These are phyloP conservation scores for Flaveria linearis DNA, from an alignment of 129 eudicot species.

Conservation along the genomic window DNA sequence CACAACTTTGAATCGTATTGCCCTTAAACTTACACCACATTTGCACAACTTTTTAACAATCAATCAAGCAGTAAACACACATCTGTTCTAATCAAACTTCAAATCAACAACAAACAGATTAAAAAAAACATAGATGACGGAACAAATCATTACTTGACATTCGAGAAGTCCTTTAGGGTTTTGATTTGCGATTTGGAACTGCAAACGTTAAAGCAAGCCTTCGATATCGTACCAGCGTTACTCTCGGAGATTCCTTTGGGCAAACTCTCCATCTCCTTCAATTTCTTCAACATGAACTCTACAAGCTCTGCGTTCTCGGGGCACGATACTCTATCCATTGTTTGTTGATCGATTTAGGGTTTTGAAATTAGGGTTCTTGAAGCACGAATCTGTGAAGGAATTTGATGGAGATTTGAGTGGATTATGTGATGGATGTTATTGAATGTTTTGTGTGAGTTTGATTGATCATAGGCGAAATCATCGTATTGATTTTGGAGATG, in stretches of 20 bases:
- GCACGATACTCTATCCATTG: constrained; percentile 45
- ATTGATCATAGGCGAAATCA: not conserved
- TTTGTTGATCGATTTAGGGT: constrained; percentile 33
- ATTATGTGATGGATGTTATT: not conserved
- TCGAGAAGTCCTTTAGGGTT: constrained; percentile 64
- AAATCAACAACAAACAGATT: not conserved
- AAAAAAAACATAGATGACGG: not conserved
- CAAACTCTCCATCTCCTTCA: constrained; percentile 55
- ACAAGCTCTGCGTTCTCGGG: constrained; percentile 63
- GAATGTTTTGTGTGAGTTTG: not conserved
- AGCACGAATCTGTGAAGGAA: not conserved
- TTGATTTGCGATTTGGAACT: constrained; percentile 57
- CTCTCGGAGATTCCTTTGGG: constrained; percentile 65
- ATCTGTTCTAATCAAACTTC: not conserved
- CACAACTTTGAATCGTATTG: not conserved
- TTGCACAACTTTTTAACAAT: not conserved
- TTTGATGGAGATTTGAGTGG: not conserved
- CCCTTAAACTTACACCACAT: not conserved
- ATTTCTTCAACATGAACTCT: constrained; percentile 54
- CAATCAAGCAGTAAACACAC: not conserved
- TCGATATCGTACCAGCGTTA: constrained; percentile 41
- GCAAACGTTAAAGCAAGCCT: constrained; percentile 58
- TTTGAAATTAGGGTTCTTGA: constrained; percentile 15
- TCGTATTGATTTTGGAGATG: not conserved
- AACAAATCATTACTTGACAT: constrained; percentile 55